These are phyloP conservation scores for Tylopilus vinaceipallidus DNA, from an alignment of 768 basidiomycete species.

Conservation along the genomic window DNA sequence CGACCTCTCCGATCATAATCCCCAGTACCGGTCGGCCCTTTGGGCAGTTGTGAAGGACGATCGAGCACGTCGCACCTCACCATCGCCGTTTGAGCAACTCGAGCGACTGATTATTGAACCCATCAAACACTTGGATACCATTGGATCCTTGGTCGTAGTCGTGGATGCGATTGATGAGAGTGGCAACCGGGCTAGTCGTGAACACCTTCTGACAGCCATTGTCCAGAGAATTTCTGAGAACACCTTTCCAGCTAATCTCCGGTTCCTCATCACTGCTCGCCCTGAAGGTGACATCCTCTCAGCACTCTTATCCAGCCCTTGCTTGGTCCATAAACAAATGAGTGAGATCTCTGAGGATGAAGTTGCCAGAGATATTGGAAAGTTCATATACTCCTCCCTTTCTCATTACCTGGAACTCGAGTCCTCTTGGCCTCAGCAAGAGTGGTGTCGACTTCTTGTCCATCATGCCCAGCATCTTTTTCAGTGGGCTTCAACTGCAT, in stretches of 20 bases:
- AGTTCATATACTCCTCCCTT: background rate
- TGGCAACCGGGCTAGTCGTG: background rate
- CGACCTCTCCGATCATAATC: background rate
- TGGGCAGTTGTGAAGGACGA: background rate
- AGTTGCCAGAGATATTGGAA: background rate
- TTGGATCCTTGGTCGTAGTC: background rate
- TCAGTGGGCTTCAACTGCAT: background rate
- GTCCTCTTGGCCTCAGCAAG: background rate
- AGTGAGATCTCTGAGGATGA: background rate
- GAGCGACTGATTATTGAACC: background rate
- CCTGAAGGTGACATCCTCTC: background rate
- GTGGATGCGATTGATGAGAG: background rate
- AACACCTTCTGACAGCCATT: background rate
- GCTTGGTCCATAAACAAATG: background rate
- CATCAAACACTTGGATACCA: background rate
- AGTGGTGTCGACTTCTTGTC: background rate
- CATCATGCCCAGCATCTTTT: background rate
- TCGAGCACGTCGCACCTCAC: background rate
- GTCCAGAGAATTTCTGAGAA: background rate
- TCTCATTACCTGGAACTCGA: background rate
- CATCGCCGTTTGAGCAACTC: background rate
- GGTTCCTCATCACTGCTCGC: background rate
- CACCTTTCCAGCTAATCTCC: background rate
- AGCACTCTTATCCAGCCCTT: background rate
- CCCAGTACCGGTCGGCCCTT: background rate